Evolutionary conservation across 345 rosid genomes (phyloP).

Genomic region (Brassica incana): DNA sequence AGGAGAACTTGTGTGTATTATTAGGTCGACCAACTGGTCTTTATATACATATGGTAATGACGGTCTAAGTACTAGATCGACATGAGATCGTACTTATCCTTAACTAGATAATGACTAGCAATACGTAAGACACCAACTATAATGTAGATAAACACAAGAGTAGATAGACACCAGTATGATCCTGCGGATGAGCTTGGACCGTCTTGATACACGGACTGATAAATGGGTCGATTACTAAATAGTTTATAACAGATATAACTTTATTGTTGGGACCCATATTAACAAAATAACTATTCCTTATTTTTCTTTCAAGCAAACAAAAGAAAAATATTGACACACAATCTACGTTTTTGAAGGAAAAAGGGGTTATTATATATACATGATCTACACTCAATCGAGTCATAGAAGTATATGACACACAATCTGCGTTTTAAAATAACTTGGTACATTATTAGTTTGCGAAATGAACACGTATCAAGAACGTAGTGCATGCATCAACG

Average conservation of each 20-base stretch:
- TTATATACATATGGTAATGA: too few species aligned
- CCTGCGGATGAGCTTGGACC: too few species aligned
- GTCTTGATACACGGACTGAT: too few species aligned
- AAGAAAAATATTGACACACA: background rate
- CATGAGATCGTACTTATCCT: too few species aligned
- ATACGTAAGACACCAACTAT: too few species aligned
- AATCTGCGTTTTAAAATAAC: background rate
- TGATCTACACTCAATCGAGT: background rate
- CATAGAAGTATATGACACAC: background rate
- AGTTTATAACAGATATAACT: background rate
- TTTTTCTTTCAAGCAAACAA: background rate
- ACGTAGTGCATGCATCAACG: background rate
- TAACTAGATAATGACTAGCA: too few species aligned
- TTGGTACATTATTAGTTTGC: background rate
- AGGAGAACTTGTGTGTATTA: too few species aligned
- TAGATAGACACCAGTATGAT: too few species aligned
- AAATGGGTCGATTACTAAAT: too few species aligned
- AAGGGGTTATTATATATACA: background rate
- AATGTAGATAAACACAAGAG: too few species aligned
- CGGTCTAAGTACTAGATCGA: too few species aligned
- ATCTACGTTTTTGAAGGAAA: background rate
- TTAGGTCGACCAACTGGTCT: too few species aligned
- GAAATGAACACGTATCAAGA: background rate
- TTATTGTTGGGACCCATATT: slow-evolving; percentile 8
- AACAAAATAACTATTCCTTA: background rate